Evolutionary conservation across 306 rosid genomes (phyloP).

Genomic region (Lathyrus tuberosus): DNA sequence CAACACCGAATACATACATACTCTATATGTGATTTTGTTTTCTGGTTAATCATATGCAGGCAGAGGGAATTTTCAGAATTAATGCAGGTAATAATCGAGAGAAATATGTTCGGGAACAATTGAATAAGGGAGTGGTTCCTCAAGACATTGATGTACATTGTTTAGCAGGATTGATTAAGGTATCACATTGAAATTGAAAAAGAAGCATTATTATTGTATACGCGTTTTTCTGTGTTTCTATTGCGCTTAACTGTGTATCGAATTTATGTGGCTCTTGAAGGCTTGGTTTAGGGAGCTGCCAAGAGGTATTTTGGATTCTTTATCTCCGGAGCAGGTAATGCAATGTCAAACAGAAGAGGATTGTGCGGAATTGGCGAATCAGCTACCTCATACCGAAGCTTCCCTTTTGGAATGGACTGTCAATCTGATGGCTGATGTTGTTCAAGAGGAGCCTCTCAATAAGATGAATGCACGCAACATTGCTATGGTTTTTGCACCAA

Average conservation of each 20-base stretch:
- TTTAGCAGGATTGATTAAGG: constrained; percentile 81
- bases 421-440: constrained; percentile 91
- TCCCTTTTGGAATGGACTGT: constrained; percentile 76
- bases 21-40: neutral
- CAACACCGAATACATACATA: too few species aligned
- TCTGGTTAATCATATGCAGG: constrained; percentile 48
- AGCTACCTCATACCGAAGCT: constrained; percentile 64
- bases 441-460: constrained; percentile 63
- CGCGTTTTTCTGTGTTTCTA: too few species aligned
- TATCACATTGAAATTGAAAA: constrained; percentile 30
- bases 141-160: constrained; percentile 73
- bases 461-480: constrained; percentile 79
- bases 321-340: constrained; percentile 71
- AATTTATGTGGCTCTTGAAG: constrained; percentile 32
- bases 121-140: constrained; percentile 69
- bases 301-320: constrained; percentile 63
- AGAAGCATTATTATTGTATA: neutral
- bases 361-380: constrained; percentile 59
- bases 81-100: constrained; percentile 74
- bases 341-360: constrained; percentile 69
- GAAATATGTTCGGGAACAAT: constrained; percentile 65
- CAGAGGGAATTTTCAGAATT: constrained; percentile 85
- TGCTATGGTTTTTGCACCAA: constrained; percentile 88
- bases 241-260: too few species aligned
- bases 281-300: constrained; percentile 92